Evolutionary conservation across 2,329 filamentous ascomycete genomes (phyloP).

Genomic region (Aspergillus udagawae): DNA sequence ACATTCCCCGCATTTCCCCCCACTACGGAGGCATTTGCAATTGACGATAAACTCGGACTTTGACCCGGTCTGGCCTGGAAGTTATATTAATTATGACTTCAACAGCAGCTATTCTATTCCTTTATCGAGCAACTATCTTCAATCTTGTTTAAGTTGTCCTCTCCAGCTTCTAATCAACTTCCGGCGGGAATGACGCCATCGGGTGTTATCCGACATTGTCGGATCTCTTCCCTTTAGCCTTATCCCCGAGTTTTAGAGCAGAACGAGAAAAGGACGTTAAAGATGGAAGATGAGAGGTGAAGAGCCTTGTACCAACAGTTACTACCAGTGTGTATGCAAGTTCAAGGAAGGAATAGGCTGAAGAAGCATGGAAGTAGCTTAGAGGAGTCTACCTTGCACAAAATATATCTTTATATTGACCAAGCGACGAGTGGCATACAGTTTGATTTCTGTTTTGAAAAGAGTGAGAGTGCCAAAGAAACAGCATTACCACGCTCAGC

Average conservation of each 20-base stretch:
- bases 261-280: background rate
- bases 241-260: background rate
- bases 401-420: background rate
- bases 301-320: no score
- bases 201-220: constrained; percentile 8
- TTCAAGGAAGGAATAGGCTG: background rate
- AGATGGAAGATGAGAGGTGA: no score
- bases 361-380: background rate
- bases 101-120: background rate
- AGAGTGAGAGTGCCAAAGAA: background rate
- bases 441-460: background rate
- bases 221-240: constrained; percentile 1
- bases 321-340: background rate
- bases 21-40: background rate
- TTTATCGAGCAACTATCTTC: background rate
- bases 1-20: background rate
- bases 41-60: background rate
- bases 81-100: background rate
- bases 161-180: background rate
- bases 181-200: constrained; percentile 7
- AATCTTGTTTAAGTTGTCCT: background rate
- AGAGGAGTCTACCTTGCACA: background rate
- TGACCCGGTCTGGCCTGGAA: background rate
- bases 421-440: background rate
- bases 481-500: background rate